Base-by-base conservation (phyloP, 2,329 filamentous ascomycete species). In the Coniella lustricola region DNA sequence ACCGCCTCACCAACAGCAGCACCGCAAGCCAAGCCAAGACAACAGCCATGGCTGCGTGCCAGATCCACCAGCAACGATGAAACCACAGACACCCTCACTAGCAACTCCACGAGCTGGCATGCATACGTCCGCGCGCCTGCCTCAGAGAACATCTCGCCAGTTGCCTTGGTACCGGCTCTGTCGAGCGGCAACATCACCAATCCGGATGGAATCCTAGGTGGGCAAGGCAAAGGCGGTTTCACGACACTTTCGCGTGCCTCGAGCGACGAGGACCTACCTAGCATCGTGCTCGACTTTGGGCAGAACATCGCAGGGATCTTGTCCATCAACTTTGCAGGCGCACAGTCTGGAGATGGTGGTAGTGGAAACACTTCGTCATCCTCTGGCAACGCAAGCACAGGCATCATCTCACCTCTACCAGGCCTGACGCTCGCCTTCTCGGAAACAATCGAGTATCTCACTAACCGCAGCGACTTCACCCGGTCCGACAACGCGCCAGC, bases 241-340 rank as follows among this genome's bases (percentile, higher is more conserved):
- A 66, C 67, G 1, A 56, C 67, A 0, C 57, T 73, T 32, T 60
- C 48, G 3, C 61, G 64, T 4, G 20, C n/a, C 1, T 39, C 39
- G 0, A n/a, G 42, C 3, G 39, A 46, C 4, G 50, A 58, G 5
- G 54, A 59, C 3, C 47, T 58, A 0, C 69, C 72, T 1, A 62
- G 61, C 2, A 55, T 76, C 8, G 67, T 74, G 13, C 54, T 76
- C n/a, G 73, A 76, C 54, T 76, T 75, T 56, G 73, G 73, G 1
- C 66, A 69, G 44, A 73, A 74, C 46, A 61, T 71, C 3, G 72
- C 67, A 7, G 73, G 73, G 0, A 59, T 67, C 32, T 48, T 75
- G 3, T 63, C 59, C 3, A 69, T 76, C 35, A 58, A 62, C 7
- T 75, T 76, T 50, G 64, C 61, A 1, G 66, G 66, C 0, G 62